Evolutionary conservation across 2,329 filamentous ascomycete species (phyloP).

Genomic region (Penicillium sp.): DNA sequence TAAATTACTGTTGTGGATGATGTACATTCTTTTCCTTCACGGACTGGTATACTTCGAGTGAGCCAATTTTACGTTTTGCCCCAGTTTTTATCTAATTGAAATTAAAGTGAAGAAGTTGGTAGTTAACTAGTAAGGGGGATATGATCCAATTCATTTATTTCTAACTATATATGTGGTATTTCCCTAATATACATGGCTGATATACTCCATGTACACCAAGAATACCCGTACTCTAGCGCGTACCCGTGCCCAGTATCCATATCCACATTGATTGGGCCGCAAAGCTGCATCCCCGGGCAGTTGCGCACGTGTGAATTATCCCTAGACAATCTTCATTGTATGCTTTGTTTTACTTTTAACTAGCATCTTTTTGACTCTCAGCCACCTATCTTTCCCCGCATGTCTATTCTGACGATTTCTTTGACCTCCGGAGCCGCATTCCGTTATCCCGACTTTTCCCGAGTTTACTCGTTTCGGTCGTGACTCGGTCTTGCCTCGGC

Average conservation of each 20-base stretch:
- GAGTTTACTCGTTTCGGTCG: conserved; percentile 10
- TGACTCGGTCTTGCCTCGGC: conserved; percentile 13
- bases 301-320: conserved; percentile 15
- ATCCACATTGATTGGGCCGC: conserved; percentile 10
- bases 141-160: not conserved
- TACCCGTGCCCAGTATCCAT: too few relatives aligned
- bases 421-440: conserved; percentile 2
- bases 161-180: not conserved
- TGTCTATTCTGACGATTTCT: not conserved
- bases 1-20: not conserved
- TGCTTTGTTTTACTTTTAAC: not conserved
- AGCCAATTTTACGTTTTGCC: conserved; percentile 8
- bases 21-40: not conserved
- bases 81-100: conserved; percentile 15
- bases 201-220: too few relatives aligned
- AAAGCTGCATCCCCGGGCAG: conserved; percentile 13
- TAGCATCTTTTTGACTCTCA: not conserved
- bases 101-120: not conserved
- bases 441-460: conserved; percentile 18
- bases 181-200: too few relatives aligned
- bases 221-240: conserved; percentile 4
- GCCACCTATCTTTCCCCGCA: not conserved
- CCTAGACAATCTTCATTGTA: not conserved
- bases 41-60: conserved; percentile 16
- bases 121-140: not conserved